A percentile compares a stretch with the other conserved stretches of the same genome.
Evolutionary conservation across 2,329 filamentous ascomycete species (phyloP).

Genomic region (Coleophoma crateriformis): DNA sequence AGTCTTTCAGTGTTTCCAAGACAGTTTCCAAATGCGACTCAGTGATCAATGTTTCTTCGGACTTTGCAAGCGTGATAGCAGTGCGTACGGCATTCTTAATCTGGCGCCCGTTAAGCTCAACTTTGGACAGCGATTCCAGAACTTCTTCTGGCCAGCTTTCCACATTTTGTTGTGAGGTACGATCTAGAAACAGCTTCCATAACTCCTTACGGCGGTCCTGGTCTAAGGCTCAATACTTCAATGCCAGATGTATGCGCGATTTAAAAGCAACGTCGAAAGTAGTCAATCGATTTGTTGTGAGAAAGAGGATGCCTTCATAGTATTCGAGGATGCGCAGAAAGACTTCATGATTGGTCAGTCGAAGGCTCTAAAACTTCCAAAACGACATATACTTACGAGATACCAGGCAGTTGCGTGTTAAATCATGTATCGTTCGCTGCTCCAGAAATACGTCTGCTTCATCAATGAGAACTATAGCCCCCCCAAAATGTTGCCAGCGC

Average conservation of each 20-base stretch:
- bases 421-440: conserved; percentile 18
- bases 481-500: conserved; percentile 18
- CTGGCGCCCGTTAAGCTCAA: not conserved
- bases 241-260: conserved; percentile 24
- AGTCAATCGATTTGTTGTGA: conserved; percentile 26
- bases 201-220: conserved; percentile 12
- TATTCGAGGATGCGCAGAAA: conserved; percentile 30
- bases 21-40: conserved; percentile 1
- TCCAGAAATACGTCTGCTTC: conserved; percentile 30
- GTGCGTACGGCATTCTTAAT: conserved; percentile 2
- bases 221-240: conserved; percentile 20
- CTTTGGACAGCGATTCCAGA: not conserved
- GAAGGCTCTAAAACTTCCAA: not conserved
- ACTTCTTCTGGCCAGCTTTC: not conserved
- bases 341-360: conserved; percentile 6
- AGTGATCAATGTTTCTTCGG: not conserved
- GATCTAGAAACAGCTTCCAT: conserved; percentile 12
- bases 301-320: conserved; percentile 31
- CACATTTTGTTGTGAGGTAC: not conserved
- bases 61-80: not conserved
- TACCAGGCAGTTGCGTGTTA: conserved; percentile 24
- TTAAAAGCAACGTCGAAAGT: conserved; percentile 27
- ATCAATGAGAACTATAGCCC: conserved; percentile 24
- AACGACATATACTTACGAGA: not conserved
- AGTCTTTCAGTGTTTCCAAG: conserved; percentile 2